Evolutionary conservation across 208 protist species (phyloP).

Genomic region (Acanthamoeba healyi): DNA sequence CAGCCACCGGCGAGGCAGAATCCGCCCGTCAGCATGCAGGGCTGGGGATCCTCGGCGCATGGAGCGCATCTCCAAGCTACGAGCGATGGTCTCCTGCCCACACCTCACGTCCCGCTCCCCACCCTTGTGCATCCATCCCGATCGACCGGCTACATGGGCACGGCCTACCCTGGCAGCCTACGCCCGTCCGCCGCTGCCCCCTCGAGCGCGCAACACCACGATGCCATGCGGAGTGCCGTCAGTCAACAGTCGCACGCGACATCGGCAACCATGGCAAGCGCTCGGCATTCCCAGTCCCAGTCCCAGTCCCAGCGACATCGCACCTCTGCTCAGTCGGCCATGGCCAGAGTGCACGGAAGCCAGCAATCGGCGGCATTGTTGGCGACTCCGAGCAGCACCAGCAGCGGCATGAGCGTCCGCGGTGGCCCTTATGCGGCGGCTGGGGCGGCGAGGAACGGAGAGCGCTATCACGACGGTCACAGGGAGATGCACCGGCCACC

Average conservation of each 20-base stretch:
- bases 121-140: background rate
- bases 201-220: too few relatives aligned
- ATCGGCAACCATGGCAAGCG: too few relatives aligned
- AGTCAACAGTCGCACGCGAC: background rate
- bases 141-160: background rate
- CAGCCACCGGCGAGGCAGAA: background rate
- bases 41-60: background rate
- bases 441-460: background rate
- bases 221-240: too few relatives aligned
- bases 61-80: background rate
- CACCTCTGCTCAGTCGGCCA: background rate
- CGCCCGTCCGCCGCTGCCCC: too few relatives aligned
- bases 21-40: background rate
- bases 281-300: too few relatives aligned
- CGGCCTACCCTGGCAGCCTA: too few relatives aligned
- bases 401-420: too few relatives aligned
- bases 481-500: background rate
- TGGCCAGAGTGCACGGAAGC: background rate
- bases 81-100: background rate
- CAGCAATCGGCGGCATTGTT: background rate
- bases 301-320: too few relatives aligned
- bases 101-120: background rate
- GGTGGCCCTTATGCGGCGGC: too few relatives aligned
- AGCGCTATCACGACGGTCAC: background rate
- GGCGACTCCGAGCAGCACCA: background rate